A percentile compares a stretch with the other conserved stretches of the same genome.
These are phyloP conservation scores for Colletotrichum aenigma DNA, from an alignment of 2,329 filamentous ascomycete species.

Conservation along the genomic window DNA sequence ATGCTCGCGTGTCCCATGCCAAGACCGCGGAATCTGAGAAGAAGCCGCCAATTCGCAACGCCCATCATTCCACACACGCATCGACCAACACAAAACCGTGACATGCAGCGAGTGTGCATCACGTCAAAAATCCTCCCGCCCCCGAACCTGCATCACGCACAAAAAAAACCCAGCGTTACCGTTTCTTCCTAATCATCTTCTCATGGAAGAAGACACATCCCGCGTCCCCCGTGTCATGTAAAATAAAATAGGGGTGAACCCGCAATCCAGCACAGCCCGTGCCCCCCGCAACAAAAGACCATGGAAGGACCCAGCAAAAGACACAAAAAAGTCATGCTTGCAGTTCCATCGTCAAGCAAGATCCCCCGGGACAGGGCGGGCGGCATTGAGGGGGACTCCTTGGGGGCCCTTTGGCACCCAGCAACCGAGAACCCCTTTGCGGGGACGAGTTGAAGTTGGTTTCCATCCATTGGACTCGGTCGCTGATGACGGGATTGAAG, in stretches of 20 bases:
- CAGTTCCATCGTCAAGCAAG: neutral
- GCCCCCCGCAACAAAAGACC: neutral
- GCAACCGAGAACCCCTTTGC: neutral
- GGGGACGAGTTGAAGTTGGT: neutral
- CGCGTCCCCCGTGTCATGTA: neutral
- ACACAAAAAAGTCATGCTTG: neutral
- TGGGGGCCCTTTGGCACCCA: neutral
- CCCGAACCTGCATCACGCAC: neutral
- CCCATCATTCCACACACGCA: neutral
- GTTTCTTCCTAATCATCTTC: neutral
- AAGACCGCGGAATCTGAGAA: neutral
- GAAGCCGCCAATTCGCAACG: neutral
- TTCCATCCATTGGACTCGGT: neutral
- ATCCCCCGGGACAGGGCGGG: neutral
- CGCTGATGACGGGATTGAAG: neutral
- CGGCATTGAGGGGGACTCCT: slow-evolving; percentile 5
- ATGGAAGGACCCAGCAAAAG: neutral
- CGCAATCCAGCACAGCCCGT: neutral
- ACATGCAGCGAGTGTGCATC: neutral
- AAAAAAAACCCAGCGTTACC: neutral
- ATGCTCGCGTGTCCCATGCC: neutral
- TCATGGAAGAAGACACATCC: neutral
- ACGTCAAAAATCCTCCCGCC: neutral
- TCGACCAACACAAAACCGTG: neutral
- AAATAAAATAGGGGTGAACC: neutral